A percentile compares a stretch with the other conserved stretches of the same genome.
Conservation (phyloP, 768 basidiomycete species). For the Macrolepiota dolichaula region DNA sequence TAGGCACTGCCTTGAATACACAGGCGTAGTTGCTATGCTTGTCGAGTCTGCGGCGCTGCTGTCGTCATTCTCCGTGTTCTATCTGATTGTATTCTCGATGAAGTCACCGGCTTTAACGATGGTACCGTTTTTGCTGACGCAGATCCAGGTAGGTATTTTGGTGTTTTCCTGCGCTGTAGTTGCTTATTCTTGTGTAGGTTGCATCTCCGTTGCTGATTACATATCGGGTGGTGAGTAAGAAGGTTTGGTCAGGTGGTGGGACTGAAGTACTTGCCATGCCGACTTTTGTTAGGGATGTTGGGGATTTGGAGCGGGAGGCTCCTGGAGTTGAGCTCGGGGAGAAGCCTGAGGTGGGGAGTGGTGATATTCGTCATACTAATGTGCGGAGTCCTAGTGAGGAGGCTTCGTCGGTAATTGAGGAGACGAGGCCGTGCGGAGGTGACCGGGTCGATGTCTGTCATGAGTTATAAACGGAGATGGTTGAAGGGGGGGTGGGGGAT, state of each 20-base stretch:
- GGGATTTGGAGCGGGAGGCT: not conserved
- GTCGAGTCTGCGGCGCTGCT: not conserved
- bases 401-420: too few relatives aligned
- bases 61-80: slow-evolving; percentile 2
- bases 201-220: not conserved
- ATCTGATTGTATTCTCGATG: not conserved
- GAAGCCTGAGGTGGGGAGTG: not conserved
- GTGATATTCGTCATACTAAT: too few relatives aligned
- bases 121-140: slow-evolving; percentile 5
- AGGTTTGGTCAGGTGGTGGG: not conserved
- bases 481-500: too few relatives aligned
- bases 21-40: not conserved
- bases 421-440: too few relatives aligned
- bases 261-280: not conserved
- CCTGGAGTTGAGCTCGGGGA: not conserved
- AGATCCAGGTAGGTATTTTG: not conserved
- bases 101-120: not conserved
- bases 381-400: too few relatives aligned
- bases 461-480: too few relatives aligned
- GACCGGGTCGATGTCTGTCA: too few relatives aligned
- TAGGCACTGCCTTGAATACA: not conserved
- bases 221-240: not conserved
- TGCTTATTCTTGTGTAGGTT: not conserved
- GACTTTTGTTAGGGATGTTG: not conserved
- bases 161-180: not conserved